Evolutionary conservation across 768 basidiomycete species (phyloP), one percentile per base, ranked within the genome.

Genomic region (Russula griseocarnosa): DNA sequence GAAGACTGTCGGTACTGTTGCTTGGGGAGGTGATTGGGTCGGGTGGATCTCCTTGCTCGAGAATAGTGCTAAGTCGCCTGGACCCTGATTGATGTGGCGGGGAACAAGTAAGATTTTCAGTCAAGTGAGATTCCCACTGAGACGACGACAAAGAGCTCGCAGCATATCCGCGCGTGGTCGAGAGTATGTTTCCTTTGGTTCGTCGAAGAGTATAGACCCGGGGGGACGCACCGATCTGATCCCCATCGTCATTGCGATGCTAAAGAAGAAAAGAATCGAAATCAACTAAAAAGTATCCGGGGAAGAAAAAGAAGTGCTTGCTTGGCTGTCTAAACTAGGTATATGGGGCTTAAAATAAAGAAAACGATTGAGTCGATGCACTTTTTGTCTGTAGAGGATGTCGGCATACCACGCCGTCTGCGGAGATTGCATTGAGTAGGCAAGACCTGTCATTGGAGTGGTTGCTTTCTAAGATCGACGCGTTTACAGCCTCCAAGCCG

Each of bases 1-100:
- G 60, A 11, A 65, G 49, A 65, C 24, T 52, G 42, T 66, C 28
- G 58, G 61, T 18, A 20, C 55, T 55, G 69, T 60, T 36, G 9
- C 60, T 57, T 24, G 63, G 52, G 22, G 68, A 66, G 24, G 59
- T 30, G 22, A 18, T 46, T 40, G 36, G 28, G 6, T 38, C 49
- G 1, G 32, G 40, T 55, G 54, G 52, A 42, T 65, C 59, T 3
- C 20, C 42, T 52, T 61, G 64, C 50, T 65, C 64, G 6, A 46
- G 59, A 42, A 65, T 65, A 36, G 64, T 59, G 32, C 54, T 61
- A 51, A 65, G 64, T 36, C 32, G 40, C 20, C 46, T 44, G 7
- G 26, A 55, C 34, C 49, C 28, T 42, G 58, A 1, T 55, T 36
- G 55, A 47, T 32, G 57, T 24, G 53, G 40, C 32, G 44, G 51